phyloP scores from a whole-genome alignment of 495 filamentous ascomycete species.

The Diplogelasinospora grovesii region DNA sequence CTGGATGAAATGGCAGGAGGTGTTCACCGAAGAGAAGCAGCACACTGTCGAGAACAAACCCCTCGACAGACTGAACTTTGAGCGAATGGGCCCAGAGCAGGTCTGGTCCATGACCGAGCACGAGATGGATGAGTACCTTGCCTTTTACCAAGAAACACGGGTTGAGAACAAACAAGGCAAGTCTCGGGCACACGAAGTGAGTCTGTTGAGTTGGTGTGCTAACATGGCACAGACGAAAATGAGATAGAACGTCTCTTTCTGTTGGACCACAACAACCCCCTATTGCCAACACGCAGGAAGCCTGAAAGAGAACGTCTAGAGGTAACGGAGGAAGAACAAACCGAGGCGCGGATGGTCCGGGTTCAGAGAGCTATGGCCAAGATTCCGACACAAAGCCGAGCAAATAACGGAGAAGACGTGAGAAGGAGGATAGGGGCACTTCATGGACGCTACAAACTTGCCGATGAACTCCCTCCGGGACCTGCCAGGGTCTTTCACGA shows the following conservation, averaged over 20 bases:
- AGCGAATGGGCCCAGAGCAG: slow-evolving; percentile 56
- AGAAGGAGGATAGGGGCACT: slow-evolving; percentile 10
- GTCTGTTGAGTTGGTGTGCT: not conserved
- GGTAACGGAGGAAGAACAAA: slow-evolving; percentile 20
- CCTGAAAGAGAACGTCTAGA: slow-evolving; percentile 24
- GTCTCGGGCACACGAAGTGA: not conserved
- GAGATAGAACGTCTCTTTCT: slow-evolving; percentile 45
- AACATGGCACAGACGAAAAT: slow-evolving; percentile 18
- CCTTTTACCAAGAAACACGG: slow-evolving; percentile 81
- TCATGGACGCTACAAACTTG: slow-evolving; percentile 9
- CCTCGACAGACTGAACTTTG: slow-evolving; percentile 14
- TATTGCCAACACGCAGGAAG: too few species aligned
- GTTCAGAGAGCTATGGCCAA: slow-evolving; percentile 13
- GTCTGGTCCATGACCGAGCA: slow-evolving; percentile 58
- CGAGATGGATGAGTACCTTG: slow-evolving; percentile 76
- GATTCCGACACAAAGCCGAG: slow-evolving; percentile 1
- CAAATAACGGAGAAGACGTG: not conserved
- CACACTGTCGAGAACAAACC: too few species aligned
- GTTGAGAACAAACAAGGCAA: slow-evolving; percentile 41
- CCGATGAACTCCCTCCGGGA: slow-evolving; percentile 17
- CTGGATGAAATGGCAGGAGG: slow-evolving; percentile 64
- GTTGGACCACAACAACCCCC: slow-evolving; percentile 15
- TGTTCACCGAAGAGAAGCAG: slow-evolving; percentile 36
- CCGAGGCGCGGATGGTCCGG: slow-evolving; percentile 17
- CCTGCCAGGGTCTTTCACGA: slow-evolving; percentile 20